A percentile compares a stretch with the other conserved stretches of the same genome.
Conservation (phyloP, 2,329 filamentous ascomycete species). For the Neofusicoccum cordaticola region DNA sequence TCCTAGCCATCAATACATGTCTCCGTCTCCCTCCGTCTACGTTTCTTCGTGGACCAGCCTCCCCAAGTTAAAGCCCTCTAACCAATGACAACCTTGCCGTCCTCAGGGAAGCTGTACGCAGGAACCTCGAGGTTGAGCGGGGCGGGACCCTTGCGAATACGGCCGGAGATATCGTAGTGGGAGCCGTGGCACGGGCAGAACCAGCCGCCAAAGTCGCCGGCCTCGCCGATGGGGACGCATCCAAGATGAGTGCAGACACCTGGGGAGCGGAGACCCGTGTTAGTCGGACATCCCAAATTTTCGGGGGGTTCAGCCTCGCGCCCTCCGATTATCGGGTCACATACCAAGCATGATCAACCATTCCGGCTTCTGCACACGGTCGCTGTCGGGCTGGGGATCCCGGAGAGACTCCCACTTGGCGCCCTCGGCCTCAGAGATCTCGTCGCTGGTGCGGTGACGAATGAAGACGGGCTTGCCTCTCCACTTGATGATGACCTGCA, state of each 20-base stretch:
- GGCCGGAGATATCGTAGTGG: conserved; percentile 99
- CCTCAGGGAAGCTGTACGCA: conserved; percentile 86
- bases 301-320: background rate
- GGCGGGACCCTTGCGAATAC: conserved; percentile 94
- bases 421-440: conserved; percentile 93
- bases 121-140: conserved; percentile 97
- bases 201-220: conserved; percentile 97
- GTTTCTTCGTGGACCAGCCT: background rate
- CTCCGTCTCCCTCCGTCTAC: conserved; percentile 9
- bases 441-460: conserved; percentile 88
- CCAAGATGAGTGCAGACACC: conserved; percentile 98
- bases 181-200: conserved; percentile 99
- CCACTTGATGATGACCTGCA: conserved; percentile 97
- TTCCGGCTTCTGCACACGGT: conserved; percentile 96
- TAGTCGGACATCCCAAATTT: conserved; percentile 19
- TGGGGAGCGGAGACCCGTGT: conserved; percentile 36
- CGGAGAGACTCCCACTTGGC: conserved; percentile 78
- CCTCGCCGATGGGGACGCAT: conserved; percentile 98
- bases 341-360: conserved; percentile 98
- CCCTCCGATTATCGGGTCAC: conserved; percentile 20
- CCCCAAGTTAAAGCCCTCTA: conserved; percentile 36
- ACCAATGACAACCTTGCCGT: conserved; percentile 87
- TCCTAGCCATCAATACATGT: conserved; percentile 16
- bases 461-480: conserved; percentile 99
- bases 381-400: conserved; percentile 86